Percentiles rank a stretch among this genome's conserved stretches.
Evolutionary conservation across 371 early-diverging fungal species (phyloP).

Genomic region (Mortierella sp.): DNA sequence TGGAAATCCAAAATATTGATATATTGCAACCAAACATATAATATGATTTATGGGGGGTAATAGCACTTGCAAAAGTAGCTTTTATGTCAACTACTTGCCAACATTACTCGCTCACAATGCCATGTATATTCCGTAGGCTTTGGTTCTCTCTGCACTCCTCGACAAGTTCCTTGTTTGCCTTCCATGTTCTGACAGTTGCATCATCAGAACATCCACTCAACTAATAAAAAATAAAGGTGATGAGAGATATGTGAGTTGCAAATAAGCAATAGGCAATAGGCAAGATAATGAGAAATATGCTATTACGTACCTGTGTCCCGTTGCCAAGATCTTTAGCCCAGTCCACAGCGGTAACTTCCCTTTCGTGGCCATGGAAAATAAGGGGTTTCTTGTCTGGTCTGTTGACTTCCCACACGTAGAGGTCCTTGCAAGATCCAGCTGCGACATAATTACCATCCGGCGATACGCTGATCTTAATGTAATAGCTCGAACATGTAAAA

Average conservation of each 20-base stretch:
- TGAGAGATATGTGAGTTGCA: no score
- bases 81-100: neutral
- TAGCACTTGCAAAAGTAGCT: no score
- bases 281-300: neutral
- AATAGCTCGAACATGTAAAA: slow-evolving; percentile 58
- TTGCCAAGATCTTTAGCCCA: slow-evolving; percentile 57
- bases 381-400: slow-evolving; percentile 44
- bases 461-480: slow-evolving; percentile 58
- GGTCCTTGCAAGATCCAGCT: slow-evolving; percentile 54
- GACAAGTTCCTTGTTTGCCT: slow-evolving; percentile 30
- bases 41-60: no score
- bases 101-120: slow-evolving; percentile 40
- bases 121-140: slow-evolving; percentile 32
- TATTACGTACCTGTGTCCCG: slow-evolving; percentile 43
- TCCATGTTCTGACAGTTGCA: slow-evolving; percentile 54
- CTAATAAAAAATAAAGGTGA: slow-evolving; percentile 15
- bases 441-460: slow-evolving; percentile 58
- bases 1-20: neutral
- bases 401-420: slow-evolving; percentile 56
- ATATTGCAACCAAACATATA: no score
- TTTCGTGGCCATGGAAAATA: slow-evolving; percentile 56
- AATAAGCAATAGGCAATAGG: neutral
- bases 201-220: slow-evolving; percentile 56
- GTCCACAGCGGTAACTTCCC: slow-evolving; percentile 58
- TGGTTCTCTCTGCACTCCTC: slow-evolving; percentile 32